Evolutionary conservation across 2,329 filamentous ascomycete genomes (phyloP).

Genomic region (Alternaria arbusti): DNA sequence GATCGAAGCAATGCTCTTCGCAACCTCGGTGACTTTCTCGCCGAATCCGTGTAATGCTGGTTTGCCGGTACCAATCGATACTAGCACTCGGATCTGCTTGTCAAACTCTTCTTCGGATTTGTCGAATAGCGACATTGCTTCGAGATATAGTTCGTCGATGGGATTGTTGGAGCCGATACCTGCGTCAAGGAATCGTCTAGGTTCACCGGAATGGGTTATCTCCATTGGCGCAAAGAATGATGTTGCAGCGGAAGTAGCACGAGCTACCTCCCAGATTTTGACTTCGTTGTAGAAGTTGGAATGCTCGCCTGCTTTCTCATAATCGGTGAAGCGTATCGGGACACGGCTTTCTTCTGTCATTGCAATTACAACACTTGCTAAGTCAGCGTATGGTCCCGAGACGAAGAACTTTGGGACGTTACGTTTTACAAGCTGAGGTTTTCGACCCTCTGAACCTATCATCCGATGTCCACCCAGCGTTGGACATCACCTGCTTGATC

Average conservation of each 20-base stretch:
- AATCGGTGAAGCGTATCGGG: constrained; percentile 10
- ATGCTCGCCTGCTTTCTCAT: constrained; percentile 7
- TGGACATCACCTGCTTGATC: constrained; percentile 11
- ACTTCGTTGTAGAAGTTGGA: constrained; percentile 29
- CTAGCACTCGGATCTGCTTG: constrained; percentile 3
- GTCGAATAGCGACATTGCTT: constrained; percentile 22
- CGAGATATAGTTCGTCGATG: constrained; percentile 45
- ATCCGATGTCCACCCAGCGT: constrained; percentile 1
- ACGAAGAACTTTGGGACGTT: background rate
- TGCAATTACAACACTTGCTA: constrained; percentile 8
- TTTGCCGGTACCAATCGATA: constrained; percentile 14
- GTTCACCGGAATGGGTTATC: constrained; percentile 41
- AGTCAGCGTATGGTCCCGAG: background rate
- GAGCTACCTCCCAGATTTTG: constrained; percentile 14
- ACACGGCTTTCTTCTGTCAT: constrained; percentile 3
- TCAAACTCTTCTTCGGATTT: background rate
- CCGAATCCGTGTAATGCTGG: constrained; percentile 2
- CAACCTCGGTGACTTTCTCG: constrained; percentile 4
- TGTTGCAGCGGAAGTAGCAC: background rate
- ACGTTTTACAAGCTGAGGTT: constrained; percentile 8
- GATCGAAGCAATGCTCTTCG: constrained; percentile 8
- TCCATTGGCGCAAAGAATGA: constrained; percentile 38
- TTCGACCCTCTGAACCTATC: constrained; percentile 8
- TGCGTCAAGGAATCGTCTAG: constrained; percentile 51
- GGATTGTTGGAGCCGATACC: constrained; percentile 52